Conservation (phyloP, 1,139 yeast species). For the Wickerhamiella infanticola region DNA sequence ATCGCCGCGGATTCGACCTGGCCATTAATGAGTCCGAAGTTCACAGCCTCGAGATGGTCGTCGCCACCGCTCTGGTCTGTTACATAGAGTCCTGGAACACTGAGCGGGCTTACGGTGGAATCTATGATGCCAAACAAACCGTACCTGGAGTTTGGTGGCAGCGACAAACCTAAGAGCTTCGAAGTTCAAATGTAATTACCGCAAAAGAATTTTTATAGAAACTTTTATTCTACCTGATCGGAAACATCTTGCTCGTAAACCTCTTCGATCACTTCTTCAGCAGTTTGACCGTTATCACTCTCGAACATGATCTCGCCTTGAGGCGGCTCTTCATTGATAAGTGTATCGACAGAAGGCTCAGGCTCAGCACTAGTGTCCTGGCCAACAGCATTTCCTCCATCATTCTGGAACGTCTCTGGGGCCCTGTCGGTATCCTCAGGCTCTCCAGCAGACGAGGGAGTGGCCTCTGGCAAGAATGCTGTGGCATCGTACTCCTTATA, state of each 20-base stretch:
- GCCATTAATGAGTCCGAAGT: slow-evolving; percentile 39
- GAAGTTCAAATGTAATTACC: neutral
- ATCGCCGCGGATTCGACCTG: slow-evolving; percentile 37
- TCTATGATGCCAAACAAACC: slow-evolving; percentile 39
- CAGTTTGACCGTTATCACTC: neutral
- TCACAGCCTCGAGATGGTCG: slow-evolving; percentile 36
- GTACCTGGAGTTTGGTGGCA: slow-evolving; percentile 39
- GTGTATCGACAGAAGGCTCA: neutral
- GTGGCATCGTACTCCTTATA: slow-evolving; percentile 15
- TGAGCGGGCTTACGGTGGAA: slow-evolving; percentile 42
- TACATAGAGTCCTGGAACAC: slow-evolving; percentile 57
- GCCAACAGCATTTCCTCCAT: neutral
- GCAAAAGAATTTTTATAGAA: neutral
- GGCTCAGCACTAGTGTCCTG: neutral
- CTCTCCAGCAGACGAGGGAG: neutral
- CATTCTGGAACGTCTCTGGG: neutral
- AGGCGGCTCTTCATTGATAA: neutral
- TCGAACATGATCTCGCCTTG: neutral
- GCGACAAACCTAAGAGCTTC: slow-evolving; percentile 17
- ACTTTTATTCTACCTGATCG: too few species aligned
- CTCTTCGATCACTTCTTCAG: neutral
- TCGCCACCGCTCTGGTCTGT: slow-evolving; percentile 43
- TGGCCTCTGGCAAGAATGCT: neutral
- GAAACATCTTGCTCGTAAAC: neutral
- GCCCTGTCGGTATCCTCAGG: neutral